Conservation (phyloP, 2,329 filamentous ascomycete species). For the Fusarium paranaense region DNA sequence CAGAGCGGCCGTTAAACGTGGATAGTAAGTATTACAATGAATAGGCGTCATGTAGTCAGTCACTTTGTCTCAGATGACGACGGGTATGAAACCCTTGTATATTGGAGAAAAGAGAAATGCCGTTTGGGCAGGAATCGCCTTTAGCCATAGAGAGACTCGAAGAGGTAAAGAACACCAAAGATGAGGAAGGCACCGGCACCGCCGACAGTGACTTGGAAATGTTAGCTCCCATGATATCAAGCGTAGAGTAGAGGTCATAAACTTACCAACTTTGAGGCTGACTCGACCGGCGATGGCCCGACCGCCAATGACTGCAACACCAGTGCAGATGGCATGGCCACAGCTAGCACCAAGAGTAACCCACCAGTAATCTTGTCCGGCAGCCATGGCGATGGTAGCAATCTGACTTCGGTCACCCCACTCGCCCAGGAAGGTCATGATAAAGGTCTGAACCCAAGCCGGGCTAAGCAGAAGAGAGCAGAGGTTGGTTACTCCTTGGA, state of each 20-base stretch:
- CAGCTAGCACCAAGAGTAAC: constrained; percentile 89
- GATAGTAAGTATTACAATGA: constrained; percentile 32
- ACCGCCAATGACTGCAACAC: constrained; percentile 90
- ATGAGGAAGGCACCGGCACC: constrained; percentile 90
- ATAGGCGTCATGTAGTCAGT: constrained; percentile 32
- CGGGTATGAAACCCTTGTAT: constrained; percentile 19
- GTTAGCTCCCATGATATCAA: constrained; percentile 34
- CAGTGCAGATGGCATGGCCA: constrained; percentile 91
- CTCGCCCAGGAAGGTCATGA: constrained; percentile 98
- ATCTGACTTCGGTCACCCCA: constrained; percentile 99
- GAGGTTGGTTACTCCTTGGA: constrained; percentile 83
- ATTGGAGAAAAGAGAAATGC: constrained; percentile 18
- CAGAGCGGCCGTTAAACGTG: constrained; percentile 32
- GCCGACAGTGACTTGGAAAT: constrained; percentile 81
- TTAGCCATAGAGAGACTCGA: constrained; percentile 77
- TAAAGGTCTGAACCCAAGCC: constrained; percentile 98
- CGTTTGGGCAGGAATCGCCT: constrained; percentile 3
- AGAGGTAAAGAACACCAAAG: constrained; percentile 91
- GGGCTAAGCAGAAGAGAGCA: constrained; percentile 90
- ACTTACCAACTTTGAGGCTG: constrained; percentile 95
- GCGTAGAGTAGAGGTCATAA: neutral
- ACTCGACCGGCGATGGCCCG: constrained; percentile 92
- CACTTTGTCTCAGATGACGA: constrained; percentile 23
- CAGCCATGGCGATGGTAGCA: constrained; percentile 98
- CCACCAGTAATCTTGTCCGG: constrained; percentile 99